A percentile compares a stretch with the other conserved stretches of the same genome.
Conservation (phyloP, 2,329 filamentous ascomycete genomes). For the Arthrinium phaeospermum region DNA sequence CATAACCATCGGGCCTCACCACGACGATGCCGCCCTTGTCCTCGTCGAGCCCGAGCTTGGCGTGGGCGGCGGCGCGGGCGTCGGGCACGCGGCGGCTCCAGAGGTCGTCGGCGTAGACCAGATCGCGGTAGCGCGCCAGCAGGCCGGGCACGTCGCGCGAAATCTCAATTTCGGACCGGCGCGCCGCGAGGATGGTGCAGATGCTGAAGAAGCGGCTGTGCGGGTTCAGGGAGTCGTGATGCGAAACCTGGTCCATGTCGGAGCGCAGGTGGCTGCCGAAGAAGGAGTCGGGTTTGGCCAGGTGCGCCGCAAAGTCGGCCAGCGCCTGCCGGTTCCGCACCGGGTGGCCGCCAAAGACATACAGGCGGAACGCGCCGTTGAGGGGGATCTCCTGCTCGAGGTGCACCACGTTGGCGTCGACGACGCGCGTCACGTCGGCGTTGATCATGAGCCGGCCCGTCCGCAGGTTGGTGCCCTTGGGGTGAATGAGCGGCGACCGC, state of each 20-base stretch:
- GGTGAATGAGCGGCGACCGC: conserved; percentile 72
- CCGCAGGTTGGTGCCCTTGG: conserved; percentile 67
- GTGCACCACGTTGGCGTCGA: conserved; percentile 88
- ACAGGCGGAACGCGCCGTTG: conserved; percentile 87
- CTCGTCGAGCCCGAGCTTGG: conserved; percentile 82
- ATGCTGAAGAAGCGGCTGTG: conserved; percentile 84
- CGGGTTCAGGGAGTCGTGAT: conserved; percentile 84
- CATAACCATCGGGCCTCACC: conserved; percentile 85
- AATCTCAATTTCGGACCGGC: conserved; percentile 75
- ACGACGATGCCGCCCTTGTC: conserved; percentile 80
- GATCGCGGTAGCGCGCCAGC: conserved; percentile 77
- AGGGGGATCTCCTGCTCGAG: conserved; percentile 88
- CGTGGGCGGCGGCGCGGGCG: conserved; percentile 77
- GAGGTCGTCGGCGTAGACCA: conserved; percentile 86
- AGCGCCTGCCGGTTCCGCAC: conserved; percentile 66
- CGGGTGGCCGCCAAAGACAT: conserved; percentile 80
- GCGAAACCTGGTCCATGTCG: conserved; percentile 67
- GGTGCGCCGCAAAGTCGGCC: conserved; percentile 68
- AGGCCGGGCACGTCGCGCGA: conserved; percentile 70
- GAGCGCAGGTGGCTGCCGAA: conserved; percentile 68
- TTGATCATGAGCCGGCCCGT: conserved; percentile 80
- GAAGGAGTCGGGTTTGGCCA: conserved; percentile 74
- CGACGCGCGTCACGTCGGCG: conserved; percentile 82
- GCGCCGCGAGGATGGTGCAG: conserved; percentile 74
- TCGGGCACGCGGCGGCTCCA: conserved; percentile 73